Conservation (phyloP, 2,329 filamentous ascomycete genomes). For the Neonectria faginata region DNA sequence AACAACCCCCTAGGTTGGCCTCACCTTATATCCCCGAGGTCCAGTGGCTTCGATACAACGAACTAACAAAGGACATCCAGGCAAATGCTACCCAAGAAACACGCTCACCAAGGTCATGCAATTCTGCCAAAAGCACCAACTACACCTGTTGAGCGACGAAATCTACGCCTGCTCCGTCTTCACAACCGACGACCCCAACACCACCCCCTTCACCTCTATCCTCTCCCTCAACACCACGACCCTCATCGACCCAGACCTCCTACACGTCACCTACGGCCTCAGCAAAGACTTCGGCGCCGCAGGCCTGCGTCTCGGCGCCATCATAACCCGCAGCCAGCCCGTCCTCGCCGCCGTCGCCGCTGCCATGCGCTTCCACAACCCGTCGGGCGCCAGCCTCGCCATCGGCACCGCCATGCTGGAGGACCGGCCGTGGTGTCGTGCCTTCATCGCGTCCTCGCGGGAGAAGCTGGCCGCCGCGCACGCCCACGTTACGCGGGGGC, state of each 20-base stretch:
- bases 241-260: conserved; percentile 59
- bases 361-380: conserved; percentile 60
- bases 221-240: conserved; percentile 58
- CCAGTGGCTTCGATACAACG: background rate
- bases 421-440: conserved; percentile 57
- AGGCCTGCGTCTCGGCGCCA: conserved; percentile 62
- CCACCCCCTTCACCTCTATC: conserved; percentile 59
- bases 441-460: conserved; percentile 57
- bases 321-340: conserved; percentile 55
- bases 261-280: conserved; percentile 63
- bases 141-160: conserved; percentile 70
- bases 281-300: conserved; percentile 65
- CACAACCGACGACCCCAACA: conserved; percentile 47
- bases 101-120: conserved; percentile 58
- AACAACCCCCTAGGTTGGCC: conserved; percentile 62
- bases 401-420: conserved; percentile 59
- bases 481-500: conserved; percentile 50
- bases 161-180: conserved; percentile 67
- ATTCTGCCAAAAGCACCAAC: conserved; percentile 60
- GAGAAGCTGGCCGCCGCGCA: conserved; percentile 55
- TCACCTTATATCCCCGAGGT: background rate
- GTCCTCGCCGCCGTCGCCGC: conserved; percentile 52
- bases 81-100: conserved; percentile 57
- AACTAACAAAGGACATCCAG: conserved; percentile 39
- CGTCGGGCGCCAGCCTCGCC: conserved; percentile 58